Conservation (phyloP, 2,329 filamentous ascomycete species). For the Nemania abortiva region DNA sequence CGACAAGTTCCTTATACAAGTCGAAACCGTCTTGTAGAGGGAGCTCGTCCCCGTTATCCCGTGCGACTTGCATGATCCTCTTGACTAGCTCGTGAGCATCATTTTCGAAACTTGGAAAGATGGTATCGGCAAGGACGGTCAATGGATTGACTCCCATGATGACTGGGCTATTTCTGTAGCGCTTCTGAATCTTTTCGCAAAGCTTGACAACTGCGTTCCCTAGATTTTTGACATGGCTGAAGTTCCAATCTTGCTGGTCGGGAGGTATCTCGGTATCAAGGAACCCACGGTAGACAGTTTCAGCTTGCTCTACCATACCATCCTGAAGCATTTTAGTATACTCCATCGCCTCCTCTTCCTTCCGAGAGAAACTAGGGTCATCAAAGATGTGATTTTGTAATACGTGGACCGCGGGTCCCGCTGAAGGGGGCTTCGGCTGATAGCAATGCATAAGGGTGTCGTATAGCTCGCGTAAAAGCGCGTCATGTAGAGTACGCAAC, state of each 20-base stretch:
- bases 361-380: conserved; percentile 80
- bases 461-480: conserved; percentile 86
- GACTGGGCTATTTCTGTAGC: conserved; percentile 87
- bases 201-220: conserved; percentile 88
- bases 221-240: conserved; percentile 88
- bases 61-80: conserved; percentile 80
- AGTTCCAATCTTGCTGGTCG: conserved; percentile 86
- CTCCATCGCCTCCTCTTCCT: conserved; percentile 75
- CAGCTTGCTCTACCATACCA: conserved; percentile 79
- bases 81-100: conserved; percentile 88
- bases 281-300: conserved; percentile 81
- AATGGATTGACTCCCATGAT: conserved; percentile 80
- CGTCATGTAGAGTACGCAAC: conserved; percentile 81
- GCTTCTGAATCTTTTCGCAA: conserved; percentile 89
- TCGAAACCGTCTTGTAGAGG: conserved; percentile 94
- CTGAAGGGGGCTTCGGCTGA: conserved; percentile 84
- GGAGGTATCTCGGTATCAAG: conserved; percentile 84
- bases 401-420: conserved; percentile 83
- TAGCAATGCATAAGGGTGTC: conserved; percentile 89
- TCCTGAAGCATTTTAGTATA: conserved; percentile 80
- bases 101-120: conserved; percentile 90
- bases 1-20: conserved; percentile 88
- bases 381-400: conserved; percentile 84
- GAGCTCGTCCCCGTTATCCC: conserved; percentile 78
- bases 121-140: conserved; percentile 81